Evolutionary conservation across 495 filamentous ascomycete genomes (phyloP), one percentile per base, ranked within the genome.

Genomic region (Tirmania nivea): DNA sequence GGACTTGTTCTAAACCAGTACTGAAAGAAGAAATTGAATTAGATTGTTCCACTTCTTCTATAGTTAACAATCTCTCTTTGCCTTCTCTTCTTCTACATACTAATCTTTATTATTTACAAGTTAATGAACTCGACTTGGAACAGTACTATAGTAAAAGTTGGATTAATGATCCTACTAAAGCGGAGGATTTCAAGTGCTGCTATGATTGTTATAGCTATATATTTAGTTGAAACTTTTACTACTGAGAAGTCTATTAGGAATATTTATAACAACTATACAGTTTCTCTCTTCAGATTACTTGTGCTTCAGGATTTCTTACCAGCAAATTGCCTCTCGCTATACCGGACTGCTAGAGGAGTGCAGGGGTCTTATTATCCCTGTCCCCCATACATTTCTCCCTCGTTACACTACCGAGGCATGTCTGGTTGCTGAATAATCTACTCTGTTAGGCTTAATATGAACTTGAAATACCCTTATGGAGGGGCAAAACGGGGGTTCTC

Each of bases 41-140:
- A 87, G 87, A 57, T 93, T 58, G 77, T 87, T 34, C 85, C 87
- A 10, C 87, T 88, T 67, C 73, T 94, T 42, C 55, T 94, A 12
- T 94, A 78, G 66, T 75, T 93, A 37, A 75, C 69, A 53, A 79
- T 93, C 59, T 75, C 75, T 8, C 65, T 92, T 55, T 78, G 87
- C 6, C 65, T 92, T 48, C 59, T 92, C 57, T 79, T 78, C 66
- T 74, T 83, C 61, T 79, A 84, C 60, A 66, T 92, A 10, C 81
- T 84, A 0, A 73, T 80, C 56, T 70, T 69, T 35, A 71, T 84
- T 55, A 60, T 83, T 54, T 77, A 78, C 56, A 71, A 63, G 54
- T 84, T 84, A 1, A 71, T 81, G 61, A 70, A 75, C 54, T 77
- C 68, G 16, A 58, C 80, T 34, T 93, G 85, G 84, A 68, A 68